Percentiles rank a stretch among this genome's conserved stretches.
Evolutionary conservation across 192 early-diverging fungal genomes (phyloP).

Genomic region (Anaeromyces robustus): DNA sequence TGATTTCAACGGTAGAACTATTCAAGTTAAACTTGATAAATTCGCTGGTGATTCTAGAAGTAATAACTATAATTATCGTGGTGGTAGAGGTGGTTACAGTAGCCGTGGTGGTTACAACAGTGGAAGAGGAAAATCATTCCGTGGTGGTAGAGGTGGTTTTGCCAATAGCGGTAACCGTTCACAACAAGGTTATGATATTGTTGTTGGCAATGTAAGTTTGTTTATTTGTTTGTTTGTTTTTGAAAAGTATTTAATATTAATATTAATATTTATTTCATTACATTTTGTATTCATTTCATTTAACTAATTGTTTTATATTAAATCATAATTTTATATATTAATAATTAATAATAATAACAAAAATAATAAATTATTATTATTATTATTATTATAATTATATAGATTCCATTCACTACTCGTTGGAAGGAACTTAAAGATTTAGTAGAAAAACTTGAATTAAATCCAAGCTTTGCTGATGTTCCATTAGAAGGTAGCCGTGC

Average conservation of each 20-base stretch:
- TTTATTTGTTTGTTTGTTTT: no score
- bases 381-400: neutral
- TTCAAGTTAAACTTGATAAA: slow-evolving; percentile 30
- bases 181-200: neutral
- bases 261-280: no score
- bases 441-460: neutral
- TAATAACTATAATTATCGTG: neutral
- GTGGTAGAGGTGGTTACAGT: neutral
- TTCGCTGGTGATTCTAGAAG: slow-evolving; percentile 4
- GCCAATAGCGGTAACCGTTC: neutral
- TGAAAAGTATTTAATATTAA: no score
- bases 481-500: neutral
- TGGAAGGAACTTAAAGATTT: neutral
- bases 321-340: no score
- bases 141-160: neutral
- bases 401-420: neutral
- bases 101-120: neutral
- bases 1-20: slow-evolving; percentile 19
- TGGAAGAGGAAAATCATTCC: neutral
- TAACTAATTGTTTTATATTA: no score
- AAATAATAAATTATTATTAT: no score
- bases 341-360: no score
- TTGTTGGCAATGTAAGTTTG: neutral
- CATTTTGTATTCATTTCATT: no score
- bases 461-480: neutral